Conservation (phyloP, 2,329 filamentous ascomycete species). For the Orbilia javanica region DNA sequence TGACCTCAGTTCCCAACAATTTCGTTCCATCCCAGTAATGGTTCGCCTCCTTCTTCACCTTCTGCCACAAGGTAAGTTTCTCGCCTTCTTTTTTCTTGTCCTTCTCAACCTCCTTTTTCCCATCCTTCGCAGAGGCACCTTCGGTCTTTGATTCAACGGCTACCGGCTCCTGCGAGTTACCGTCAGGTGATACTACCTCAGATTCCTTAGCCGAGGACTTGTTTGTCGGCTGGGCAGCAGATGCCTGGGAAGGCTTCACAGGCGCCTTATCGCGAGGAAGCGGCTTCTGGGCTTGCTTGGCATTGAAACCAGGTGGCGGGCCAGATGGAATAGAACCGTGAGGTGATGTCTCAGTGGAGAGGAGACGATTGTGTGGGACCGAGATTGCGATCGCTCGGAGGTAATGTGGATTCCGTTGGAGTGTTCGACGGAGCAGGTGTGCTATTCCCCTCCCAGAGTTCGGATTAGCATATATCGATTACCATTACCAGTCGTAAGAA, state of each 20-base stretch:
- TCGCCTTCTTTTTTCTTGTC: constrained; percentile 79
- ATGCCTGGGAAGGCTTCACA: constrained; percentile 63
- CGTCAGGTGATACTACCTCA: constrained; percentile 34
- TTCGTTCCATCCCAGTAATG: constrained; percentile 99
- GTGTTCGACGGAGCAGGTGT: constrained; percentile 46
- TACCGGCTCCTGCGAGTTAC: constrained; percentile 58
- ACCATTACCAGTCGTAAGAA: no score
- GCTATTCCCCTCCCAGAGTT: constrained; percentile 9
- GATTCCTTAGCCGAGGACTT: constrained; percentile 63
- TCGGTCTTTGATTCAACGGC: constrained; percentile 61
- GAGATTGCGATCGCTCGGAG: constrained; percentile 51
- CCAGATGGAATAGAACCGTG: constrained; percentile 70
- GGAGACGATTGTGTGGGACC: constrained; percentile 47
- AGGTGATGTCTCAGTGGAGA: constrained; percentile 71
- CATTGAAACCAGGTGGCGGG: constrained; percentile 90
- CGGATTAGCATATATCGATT: neutral
- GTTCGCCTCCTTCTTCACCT: constrained; percentile 90
- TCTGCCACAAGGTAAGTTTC: constrained; percentile 89
- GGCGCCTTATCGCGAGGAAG: constrained; percentile 72
- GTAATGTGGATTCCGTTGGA: constrained; percentile 53
- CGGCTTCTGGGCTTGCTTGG: constrained; percentile 89
- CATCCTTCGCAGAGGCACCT: constrained; percentile 58
- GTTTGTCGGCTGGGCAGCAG: constrained; percentile 64
- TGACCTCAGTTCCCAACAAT: constrained; percentile 89
- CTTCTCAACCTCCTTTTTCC: constrained; percentile 68